phyloP scores from a whole-genome alignment of 441 rosid species.

The Populus hybrid region DNA sequence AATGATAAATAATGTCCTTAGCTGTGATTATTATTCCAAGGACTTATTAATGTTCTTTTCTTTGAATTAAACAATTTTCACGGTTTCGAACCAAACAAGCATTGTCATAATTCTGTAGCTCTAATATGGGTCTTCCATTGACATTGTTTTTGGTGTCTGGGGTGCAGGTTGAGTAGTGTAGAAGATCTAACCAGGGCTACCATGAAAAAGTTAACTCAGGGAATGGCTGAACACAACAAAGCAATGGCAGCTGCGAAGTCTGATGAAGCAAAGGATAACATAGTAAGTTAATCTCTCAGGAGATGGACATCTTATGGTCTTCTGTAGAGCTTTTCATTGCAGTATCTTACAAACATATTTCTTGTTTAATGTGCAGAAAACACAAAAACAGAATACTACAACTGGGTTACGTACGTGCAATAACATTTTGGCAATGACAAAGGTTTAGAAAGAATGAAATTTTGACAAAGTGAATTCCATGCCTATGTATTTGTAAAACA shows the following conservation, averaged over 20 bases:
- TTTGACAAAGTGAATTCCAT: conserved; percentile 32
- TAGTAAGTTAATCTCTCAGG: conserved; percentile 52
- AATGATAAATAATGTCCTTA: background rate
- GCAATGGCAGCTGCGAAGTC: conserved; percentile 92
- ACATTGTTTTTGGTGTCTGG: conserved; percentile 3
- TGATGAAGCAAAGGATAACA: conserved; percentile 75
- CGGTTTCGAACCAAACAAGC: background rate
- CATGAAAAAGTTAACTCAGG: conserved; percentile 92
- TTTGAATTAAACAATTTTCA: background rate
- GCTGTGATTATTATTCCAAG: background rate
- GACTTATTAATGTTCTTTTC: background rate
- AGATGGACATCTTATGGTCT: conserved; percentile 12
- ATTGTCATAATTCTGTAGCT: background rate
- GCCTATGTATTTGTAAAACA: conserved; percentile 1
- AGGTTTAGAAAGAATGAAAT: conserved; percentile 48
- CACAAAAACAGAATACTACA: conserved; percentile 80
- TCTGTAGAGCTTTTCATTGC: conserved; percentile 3
- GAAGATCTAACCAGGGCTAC: conserved; percentile 93
- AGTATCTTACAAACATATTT: conserved; percentile 3
- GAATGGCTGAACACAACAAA: conserved; percentile 93
- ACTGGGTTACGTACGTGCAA: conserved; percentile 90
- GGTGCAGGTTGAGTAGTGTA: conserved; percentile 66
- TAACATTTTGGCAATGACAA: conserved; percentile 95
- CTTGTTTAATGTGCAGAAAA: conserved; percentile 53
- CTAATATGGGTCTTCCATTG: background rate